Percentiles rank a stretch among this genome's conserved stretches.
Conservation (phyloP, 805 yeast genomes). For the Yarrowia osloensis region DNA sequence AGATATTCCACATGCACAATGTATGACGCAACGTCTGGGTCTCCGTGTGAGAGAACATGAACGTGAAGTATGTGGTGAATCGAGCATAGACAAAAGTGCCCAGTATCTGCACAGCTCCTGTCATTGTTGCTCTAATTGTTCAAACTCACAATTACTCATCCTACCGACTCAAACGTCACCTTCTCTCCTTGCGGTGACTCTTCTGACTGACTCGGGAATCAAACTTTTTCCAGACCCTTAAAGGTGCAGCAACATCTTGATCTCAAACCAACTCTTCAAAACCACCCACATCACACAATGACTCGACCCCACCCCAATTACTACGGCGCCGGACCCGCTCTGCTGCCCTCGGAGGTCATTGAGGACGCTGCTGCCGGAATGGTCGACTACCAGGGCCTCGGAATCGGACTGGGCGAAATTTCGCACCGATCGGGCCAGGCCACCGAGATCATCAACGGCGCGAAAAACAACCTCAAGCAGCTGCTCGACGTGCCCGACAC, state of each 20-base stretch:
- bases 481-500: slow-evolving; percentile 81
- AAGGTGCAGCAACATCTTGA: neutral
- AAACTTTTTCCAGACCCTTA: neutral
- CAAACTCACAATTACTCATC: too few relatives aligned
- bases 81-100: neutral
- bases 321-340: slow-evolving; percentile 99
- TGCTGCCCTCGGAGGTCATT: slow-evolving; percentile 78
- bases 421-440: slow-evolving; percentile 93
- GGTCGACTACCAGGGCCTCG: slow-evolving; percentile 65
- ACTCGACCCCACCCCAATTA: slow-evolving; percentile 46
- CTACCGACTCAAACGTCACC: too few relatives aligned
- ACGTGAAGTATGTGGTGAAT: neutral
- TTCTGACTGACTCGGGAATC: slow-evolving; percentile 15
- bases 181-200: too few relatives aligned
- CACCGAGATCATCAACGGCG: slow-evolving; percentile 67
- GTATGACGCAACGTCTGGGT: neutral
- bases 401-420: slow-evolving; percentile 92
- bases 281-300: neutral
- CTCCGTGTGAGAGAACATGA: neutral
- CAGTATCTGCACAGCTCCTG: too few relatives aligned
- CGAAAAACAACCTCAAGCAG: slow-evolving; percentile 66
- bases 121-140: too few relatives aligned
- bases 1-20: neutral
- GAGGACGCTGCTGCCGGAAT: slow-evolving; percentile 87
- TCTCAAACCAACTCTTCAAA: neutral